Evolutionary conservation across 306 rosid species (phyloP).

Genomic region (Trichosanthes cucumerina): DNA sequence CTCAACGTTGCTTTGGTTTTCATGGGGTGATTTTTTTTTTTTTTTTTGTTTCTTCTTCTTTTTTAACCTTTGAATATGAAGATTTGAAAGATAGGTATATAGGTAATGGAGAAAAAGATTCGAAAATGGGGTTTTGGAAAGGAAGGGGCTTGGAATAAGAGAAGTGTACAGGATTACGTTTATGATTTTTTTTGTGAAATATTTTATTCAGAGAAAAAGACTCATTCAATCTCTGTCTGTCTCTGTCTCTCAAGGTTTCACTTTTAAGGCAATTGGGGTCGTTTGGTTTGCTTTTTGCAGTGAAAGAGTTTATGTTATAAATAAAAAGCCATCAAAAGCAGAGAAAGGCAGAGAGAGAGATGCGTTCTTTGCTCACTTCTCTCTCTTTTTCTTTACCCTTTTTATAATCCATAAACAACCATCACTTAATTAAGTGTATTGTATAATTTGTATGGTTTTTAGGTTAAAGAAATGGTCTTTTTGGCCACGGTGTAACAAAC

Average conservation of each 20-base stretch:
- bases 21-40: background rate
- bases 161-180: constrained; percentile 3
- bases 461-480: background rate
- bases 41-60: background rate
- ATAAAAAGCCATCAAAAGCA: background rate
- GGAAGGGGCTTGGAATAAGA: constrained; percentile 1
- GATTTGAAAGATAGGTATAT: constrained; percentile 1
- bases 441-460: background rate
- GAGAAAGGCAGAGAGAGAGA: background rate
- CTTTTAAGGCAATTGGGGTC: background rate
- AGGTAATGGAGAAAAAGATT: background rate
- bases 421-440: background rate
- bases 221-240: background rate
- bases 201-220: background rate
- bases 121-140: background rate
- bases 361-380: constrained; percentile 3
- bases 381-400: background rate
- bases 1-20: background rate
- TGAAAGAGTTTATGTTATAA: background rate
- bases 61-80: background rate
- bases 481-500: background rate
- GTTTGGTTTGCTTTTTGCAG: background rate
- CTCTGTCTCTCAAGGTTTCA: background rate
- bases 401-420: background rate
- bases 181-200: background rate